Evolutionary conservation across 495 filamentous ascomycete species (phyloP).

Genomic region (Penicillium subrubescens): DNA sequence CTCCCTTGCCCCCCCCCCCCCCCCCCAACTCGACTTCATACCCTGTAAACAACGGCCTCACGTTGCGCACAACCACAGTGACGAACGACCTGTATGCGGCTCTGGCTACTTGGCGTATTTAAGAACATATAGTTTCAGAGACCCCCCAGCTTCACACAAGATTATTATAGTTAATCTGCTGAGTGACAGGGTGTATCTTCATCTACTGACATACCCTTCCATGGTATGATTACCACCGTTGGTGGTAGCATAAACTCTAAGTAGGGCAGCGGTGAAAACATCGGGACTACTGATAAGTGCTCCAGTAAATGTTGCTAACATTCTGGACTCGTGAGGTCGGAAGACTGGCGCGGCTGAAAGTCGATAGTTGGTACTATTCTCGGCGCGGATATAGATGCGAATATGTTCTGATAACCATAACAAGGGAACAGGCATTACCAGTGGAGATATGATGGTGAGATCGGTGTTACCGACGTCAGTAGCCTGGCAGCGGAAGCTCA

Average conservation of each 20-base stretch:
- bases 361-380: constrained; percentile 21
- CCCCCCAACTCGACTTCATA: constrained; percentile 45
- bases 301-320: constrained; percentile 2
- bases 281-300: constrained; percentile 21
- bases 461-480: background rate
- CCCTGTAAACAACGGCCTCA: constrained; percentile 34
- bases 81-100: constrained; percentile 56
- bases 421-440: constrained; percentile 3
- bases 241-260: constrained; percentile 26
- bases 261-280: constrained; percentile 19
- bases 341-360: constrained; percentile 12
- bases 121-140: too few relatives aligned
- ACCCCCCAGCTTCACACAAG: background rate
- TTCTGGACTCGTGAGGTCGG: background rate
- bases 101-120: too few relatives aligned
- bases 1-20: constrained; percentile 35
- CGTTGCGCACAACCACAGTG: constrained; percentile 51
- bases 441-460: constrained; percentile 5
- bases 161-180: background rate
- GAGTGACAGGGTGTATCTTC: background rate
- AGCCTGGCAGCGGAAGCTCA: background rate
- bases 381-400: constrained; percentile 15
- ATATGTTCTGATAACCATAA: constrained; percentile 5
- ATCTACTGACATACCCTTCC: constrained; percentile 4
- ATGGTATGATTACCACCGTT: constrained; percentile 14